Percentiles rank a stretch among this genome's conserved stretches.
These are phyloP conservation scores for Exophiala sp. DNA, from an alignment of 2,329 filamentous ascomycete genomes.

Conservation along the genomic window DNA sequence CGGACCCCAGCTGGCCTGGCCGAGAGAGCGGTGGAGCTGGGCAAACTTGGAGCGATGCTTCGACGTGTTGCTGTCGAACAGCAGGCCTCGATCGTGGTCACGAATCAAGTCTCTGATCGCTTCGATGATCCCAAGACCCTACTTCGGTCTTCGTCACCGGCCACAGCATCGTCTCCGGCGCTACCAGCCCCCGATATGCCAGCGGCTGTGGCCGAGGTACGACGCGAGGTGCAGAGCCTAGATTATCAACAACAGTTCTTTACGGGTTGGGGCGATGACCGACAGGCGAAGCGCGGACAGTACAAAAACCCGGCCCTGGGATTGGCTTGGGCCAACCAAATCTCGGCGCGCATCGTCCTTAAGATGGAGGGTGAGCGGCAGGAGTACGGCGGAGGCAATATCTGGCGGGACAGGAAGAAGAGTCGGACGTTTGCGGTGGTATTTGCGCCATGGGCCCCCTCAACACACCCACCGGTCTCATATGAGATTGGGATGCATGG, in stretches of 20 bases:
- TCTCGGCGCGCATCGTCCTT: slow-evolving; percentile 73
- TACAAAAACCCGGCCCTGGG: slow-evolving; percentile 83
- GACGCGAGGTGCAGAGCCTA: slow-evolving; percentile 58
- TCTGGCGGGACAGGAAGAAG: slow-evolving; percentile 37
- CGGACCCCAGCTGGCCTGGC: slow-evolving; percentile 54
- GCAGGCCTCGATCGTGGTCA: slow-evolving; percentile 77
- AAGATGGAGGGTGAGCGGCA: slow-evolving; percentile 56
- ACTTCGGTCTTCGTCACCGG: slow-evolving; percentile 9
- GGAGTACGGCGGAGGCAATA: slow-evolving; percentile 34
- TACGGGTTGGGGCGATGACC: slow-evolving; percentile 82
- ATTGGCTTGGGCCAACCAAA: slow-evolving; percentile 84
- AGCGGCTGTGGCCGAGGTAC: slow-evolving; percentile 11
- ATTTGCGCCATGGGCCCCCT: slow-evolving; percentile 67
- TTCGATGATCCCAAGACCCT: slow-evolving; percentile 46
- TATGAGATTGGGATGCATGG: slow-evolving; percentile 25
- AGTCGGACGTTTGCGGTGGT: slow-evolving; percentile 79
- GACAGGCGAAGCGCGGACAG: slow-evolving; percentile 15
- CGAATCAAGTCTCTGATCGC: slow-evolving; percentile 91
- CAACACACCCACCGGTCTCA: slow-evolving; percentile 13
- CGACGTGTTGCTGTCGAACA: slow-evolving; percentile 68
- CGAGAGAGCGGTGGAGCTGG: slow-evolving; percentile 67
- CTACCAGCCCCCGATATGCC: slow-evolving; percentile 1
- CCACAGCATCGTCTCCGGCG: slow-evolving; percentile 19
- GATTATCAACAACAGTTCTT: slow-evolving; percentile 93
- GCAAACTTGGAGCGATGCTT: slow-evolving; percentile 66